Percentiles rank a stretch among this genome's conserved stretches.
These are phyloP conservation scores for Areca catechu DNA, from an alignment of 176 grass and related monocot genomes.

Conservation along the genomic window DNA sequence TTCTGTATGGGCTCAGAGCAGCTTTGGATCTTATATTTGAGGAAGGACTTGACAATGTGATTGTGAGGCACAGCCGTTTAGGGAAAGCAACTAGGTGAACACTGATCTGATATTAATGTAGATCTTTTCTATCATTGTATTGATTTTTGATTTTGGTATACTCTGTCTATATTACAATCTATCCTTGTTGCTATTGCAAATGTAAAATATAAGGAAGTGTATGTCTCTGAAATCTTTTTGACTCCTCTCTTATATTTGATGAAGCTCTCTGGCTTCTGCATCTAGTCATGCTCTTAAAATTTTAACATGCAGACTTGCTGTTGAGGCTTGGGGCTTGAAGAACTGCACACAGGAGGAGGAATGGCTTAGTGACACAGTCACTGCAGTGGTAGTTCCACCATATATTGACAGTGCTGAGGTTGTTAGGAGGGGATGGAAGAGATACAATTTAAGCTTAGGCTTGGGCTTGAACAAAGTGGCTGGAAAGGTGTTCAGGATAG, in stretches of 20 bases:
- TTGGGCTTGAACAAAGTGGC: conserved; percentile 24
- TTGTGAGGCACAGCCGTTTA: conserved; percentile 69
- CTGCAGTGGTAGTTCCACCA: conserved; percentile 68
- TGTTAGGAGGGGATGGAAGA: conserved; percentile 19
- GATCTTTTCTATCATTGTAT: too few species aligned
- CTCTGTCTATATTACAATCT: too few species aligned
- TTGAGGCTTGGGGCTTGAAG: conserved; percentile 95
- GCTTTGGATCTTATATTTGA: conserved; percentile 83
- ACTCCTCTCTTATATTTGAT: too few species aligned
- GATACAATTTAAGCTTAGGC: conserved; percentile 18
- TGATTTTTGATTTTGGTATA: too few species aligned
- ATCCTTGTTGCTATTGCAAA: too few species aligned
- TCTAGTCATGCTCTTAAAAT: not conserved
- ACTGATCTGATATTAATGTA: not conserved
- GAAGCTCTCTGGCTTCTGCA: too few species aligned
- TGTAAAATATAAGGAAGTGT: too few species aligned
- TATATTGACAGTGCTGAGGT: conserved; percentile 63
- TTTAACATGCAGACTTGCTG: conserved; percentile 42
- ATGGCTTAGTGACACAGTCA: conserved; percentile 88
- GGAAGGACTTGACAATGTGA: conserved; percentile 73
- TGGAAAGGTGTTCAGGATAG: conserved; percentile 91
- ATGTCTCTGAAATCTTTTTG: too few species aligned
- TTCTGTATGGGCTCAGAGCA: conserved; percentile 87
- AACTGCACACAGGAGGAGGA: conserved; percentile 88
- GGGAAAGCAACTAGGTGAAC: conserved; percentile 76